Percentiles rank a stretch among this genome's conserved stretches.
These are phyloP conservation scores for Gracilaria vermiculophylla DNA, from an alignment of 23 red algal genomes.

Conservation along the genomic window DNA sequence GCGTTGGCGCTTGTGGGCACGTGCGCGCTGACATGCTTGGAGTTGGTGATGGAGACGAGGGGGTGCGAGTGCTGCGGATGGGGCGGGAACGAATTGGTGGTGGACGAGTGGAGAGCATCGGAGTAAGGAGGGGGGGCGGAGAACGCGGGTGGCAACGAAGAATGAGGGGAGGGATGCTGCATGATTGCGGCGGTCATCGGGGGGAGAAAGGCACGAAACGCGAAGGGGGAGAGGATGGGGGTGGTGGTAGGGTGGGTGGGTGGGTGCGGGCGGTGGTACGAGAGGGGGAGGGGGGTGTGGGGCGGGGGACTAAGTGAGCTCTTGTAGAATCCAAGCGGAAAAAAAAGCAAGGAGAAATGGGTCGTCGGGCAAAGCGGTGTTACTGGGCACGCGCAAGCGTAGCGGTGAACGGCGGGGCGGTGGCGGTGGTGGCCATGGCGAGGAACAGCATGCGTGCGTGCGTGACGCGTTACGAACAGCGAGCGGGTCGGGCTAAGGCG, in stretches of 20 bases:
- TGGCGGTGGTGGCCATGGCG: too few relatives aligned
- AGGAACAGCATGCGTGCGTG: too few relatives aligned
- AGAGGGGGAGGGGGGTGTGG: not conserved
- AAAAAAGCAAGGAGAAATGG: too few relatives aligned
- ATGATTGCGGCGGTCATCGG: slow-evolving; percentile 28
- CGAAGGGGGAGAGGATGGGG: not conserved
- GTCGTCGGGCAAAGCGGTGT: too few relatives aligned
- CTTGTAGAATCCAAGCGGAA: too few relatives aligned
- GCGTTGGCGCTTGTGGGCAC: not conserved
- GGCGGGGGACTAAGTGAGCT: not conserved
- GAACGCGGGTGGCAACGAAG: slow-evolving; percentile 1
- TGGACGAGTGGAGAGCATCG: slow-evolving; percentile 49
- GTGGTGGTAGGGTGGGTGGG: not conserved
- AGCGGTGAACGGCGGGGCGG: too few relatives aligned
- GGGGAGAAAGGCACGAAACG: not conserved
- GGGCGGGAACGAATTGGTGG: slow-evolving; percentile 27
- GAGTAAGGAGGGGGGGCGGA: slow-evolving; percentile 8
- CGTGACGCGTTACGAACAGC: too few relatives aligned
- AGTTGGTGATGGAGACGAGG: not conserved
- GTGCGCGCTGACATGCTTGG: not conserved
- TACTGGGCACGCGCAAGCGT: too few relatives aligned
- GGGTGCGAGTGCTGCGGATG: slow-evolving; percentile 7
- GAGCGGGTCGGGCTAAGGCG: too few relatives aligned
- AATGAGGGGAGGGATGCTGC: slow-evolving; percentile 46
- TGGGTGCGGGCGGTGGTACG: not conserved